Evolutionary conservation across 1,284 basidiomycete species (phyloP).

Genomic region (Mycena sp.): DNA sequence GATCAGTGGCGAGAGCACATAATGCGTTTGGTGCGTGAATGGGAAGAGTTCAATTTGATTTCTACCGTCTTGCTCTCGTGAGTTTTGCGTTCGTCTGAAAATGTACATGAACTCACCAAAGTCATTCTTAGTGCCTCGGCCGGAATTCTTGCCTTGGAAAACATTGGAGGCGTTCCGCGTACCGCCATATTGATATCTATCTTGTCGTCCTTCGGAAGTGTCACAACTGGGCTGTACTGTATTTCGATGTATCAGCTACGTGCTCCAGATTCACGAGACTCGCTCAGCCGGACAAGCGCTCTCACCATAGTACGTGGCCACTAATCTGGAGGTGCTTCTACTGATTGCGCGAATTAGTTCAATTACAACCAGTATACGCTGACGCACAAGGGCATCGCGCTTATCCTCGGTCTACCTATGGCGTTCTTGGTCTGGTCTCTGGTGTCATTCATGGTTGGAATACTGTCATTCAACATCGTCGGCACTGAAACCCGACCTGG

Average conservation of each 20-base stretch:
- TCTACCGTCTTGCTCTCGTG: slow-evolving; percentile 17
- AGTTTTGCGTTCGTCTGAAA: not conserved
- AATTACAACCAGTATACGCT: slow-evolving; percentile 12
- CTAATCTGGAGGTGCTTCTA: not conserved
- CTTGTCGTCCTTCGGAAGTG: slow-evolving; percentile 9
- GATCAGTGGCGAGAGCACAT: slow-evolving; percentile 19
- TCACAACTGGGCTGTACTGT: slow-evolving; percentile 16
- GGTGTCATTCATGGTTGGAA: slow-evolving; percentile 13
- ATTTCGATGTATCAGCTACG: slow-evolving; percentile 14
- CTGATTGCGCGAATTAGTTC: not conserved
- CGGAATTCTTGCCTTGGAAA: slow-evolving; percentile 14
- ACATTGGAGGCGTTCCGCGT: slow-evolving; percentile 7
- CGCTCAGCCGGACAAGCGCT: slow-evolving; percentile 2
- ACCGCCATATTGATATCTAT: slow-evolving; percentile 18
- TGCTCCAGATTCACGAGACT: slow-evolving; percentile 4
- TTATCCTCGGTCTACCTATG: slow-evolving; percentile 13
- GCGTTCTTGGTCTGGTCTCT: slow-evolving; percentile 20
- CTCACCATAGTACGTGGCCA: not conserved
- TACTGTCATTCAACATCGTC: slow-evolving; percentile 11
- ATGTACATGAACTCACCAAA: not conserved
- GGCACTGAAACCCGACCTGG: slow-evolving; percentile 7
- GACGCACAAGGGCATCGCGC: slow-evolving; percentile 9
- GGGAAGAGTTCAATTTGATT: slow-evolving; percentile 19
- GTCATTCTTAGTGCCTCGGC: slow-evolving; percentile 11
- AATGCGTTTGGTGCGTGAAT: slow-evolving; percentile 13